Evolutionary conservation across 1,284 basidiomycete genomes (phyloP).

Genomic region (Acaromyces ingoldii): DNA sequence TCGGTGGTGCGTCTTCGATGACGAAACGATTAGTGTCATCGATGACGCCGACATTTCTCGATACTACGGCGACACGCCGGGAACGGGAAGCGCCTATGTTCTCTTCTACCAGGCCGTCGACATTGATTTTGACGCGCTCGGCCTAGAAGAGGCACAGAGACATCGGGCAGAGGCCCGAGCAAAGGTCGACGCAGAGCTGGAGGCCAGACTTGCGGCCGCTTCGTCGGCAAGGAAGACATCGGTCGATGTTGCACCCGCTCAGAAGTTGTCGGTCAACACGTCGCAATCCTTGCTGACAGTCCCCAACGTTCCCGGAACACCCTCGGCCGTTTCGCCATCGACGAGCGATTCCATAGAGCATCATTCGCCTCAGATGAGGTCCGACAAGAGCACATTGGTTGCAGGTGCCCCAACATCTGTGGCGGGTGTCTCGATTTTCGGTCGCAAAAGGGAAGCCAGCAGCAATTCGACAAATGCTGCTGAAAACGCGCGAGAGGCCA

Average conservation of each 20-base stretch:
- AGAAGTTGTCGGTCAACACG: background rate
- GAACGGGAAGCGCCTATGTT: constrained; percentile 83
- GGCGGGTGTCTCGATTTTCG: no score
- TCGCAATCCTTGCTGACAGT: background rate
- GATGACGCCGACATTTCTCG: constrained; percentile 82
- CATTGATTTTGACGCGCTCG: constrained; percentile 26
- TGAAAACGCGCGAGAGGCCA: no score
- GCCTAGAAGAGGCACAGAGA: constrained; percentile 1
- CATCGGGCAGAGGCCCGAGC: constrained; percentile 1
- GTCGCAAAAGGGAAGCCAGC: no score
- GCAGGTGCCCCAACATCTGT: no score
- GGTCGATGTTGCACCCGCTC: background rate
- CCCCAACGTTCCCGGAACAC: background rate
- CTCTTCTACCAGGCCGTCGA: constrained; percentile 94
- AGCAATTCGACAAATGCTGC: no score
- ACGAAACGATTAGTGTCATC: constrained; percentile 82
- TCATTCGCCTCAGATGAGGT: no score
- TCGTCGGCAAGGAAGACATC: background rate
- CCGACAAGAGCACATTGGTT: no score
- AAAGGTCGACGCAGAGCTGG: background rate
- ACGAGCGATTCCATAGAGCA: no score
- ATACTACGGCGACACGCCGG: constrained; percentile 85
- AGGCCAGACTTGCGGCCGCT: background rate
- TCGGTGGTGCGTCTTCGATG: constrained; percentile 89
- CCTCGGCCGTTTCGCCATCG: background rate